Conservation (phyloP, 2,329 filamentous ascomycete genomes). For the Nemania sp. region DNA sequence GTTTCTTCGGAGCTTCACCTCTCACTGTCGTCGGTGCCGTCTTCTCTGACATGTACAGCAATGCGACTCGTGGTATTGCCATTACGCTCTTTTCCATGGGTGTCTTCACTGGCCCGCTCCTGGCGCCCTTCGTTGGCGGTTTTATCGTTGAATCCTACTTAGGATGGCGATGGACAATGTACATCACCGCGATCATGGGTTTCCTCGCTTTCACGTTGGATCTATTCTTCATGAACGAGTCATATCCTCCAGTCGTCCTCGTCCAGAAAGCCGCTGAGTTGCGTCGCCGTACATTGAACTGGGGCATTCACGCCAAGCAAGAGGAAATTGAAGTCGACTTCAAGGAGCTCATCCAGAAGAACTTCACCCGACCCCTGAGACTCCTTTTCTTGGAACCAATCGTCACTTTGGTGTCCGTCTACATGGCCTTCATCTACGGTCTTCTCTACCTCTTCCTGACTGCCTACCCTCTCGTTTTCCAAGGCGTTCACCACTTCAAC, state of each 20-base stretch:
- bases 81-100: constrained; percentile 62
- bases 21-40: constrained; percentile 71
- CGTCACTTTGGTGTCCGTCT: constrained; percentile 67
- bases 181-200: constrained; percentile 65
- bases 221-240: constrained; percentile 67
- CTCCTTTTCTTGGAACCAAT: constrained; percentile 72
- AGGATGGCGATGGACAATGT: constrained; percentile 76
- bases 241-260: constrained; percentile 69
- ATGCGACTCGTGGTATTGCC: constrained; percentile 61
- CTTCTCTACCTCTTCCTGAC: constrained; percentile 81
- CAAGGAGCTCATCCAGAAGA: constrained; percentile 64
- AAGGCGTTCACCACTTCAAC: constrained; percentile 70
- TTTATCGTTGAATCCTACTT: constrained; percentile 65
- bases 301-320: constrained; percentile 72
- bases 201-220: constrained; percentile 62
- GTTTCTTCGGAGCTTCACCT: constrained; percentile 72
- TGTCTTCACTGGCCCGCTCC: constrained; percentile 68
- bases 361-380: constrained; percentile 66
- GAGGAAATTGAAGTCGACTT: constrained; percentile 72
- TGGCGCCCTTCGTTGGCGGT: constrained; percentile 70
- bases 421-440: constrained; percentile 76
- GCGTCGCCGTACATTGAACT: constrained; percentile 66
- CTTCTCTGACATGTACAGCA: constrained; percentile 73
- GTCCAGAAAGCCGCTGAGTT: constrained; percentile 63
- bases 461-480: constrained; percentile 81